Conservation (phyloP, 2,329 filamentous ascomycete genomes). For the Aureobasidium zeae region DNA sequence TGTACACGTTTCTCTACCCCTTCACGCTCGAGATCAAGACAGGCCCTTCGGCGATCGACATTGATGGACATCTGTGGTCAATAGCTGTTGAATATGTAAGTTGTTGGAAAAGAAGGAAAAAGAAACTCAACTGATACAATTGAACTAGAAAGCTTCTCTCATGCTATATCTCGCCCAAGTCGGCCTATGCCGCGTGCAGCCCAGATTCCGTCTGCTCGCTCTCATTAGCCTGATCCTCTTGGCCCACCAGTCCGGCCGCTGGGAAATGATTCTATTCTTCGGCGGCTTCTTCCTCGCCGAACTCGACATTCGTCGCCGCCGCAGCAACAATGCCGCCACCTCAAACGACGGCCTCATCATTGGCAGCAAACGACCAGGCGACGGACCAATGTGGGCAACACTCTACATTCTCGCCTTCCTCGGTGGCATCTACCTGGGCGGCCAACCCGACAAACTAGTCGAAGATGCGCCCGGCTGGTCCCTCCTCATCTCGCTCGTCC, state of each 20-base stretch:
- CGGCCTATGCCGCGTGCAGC: slow-evolving; percentile 24
- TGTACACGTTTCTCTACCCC: slow-evolving; percentile 24
- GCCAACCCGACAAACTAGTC: background rate
- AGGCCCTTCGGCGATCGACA: background rate
- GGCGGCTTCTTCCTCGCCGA: slow-evolving; percentile 48
- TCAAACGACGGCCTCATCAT: slow-evolving; percentile 34
- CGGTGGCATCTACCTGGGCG: background rate
- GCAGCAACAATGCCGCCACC: slow-evolving; percentile 47
- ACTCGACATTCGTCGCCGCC: slow-evolving; percentile 33
- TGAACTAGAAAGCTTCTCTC: slow-evolving; percentile 43
- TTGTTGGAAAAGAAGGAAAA: background rate
- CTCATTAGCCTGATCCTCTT: slow-evolving; percentile 37
- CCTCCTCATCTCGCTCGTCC: background rate
- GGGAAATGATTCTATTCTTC: slow-evolving; percentile 49
- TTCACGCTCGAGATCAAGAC: background rate
- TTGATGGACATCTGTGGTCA: slow-evolving; percentile 50
- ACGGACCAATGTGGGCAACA: background rate
- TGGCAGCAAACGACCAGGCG: background rate
- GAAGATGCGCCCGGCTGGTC: background rate
- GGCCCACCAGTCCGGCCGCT: slow-evolving; percentile 40
- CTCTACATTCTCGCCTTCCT: background rate
- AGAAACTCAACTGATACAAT: too few relatives aligned
- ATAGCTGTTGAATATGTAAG: slow-evolving; percentile 28
- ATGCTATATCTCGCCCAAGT: slow-evolving; percentile 47
- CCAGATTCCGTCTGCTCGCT: slow-evolving; percentile 32